Evolutionary conservation across 192 early-diverging fungal species (phyloP), one percentile per base, ranked within the genome.

Genomic region (Linnemannia hyalina): DNA sequence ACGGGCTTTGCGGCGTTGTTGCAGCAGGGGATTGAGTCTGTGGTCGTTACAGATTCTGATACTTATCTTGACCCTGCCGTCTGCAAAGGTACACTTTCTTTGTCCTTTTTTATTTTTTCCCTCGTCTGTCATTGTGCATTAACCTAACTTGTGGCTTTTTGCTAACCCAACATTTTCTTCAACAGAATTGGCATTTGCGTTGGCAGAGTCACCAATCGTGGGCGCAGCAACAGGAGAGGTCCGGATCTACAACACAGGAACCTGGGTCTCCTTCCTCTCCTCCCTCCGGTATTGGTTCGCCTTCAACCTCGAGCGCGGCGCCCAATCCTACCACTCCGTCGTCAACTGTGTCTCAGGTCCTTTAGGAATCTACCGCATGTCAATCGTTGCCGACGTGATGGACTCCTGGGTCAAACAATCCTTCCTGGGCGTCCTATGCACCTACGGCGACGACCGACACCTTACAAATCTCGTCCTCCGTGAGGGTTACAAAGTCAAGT

Each of bases 331-430:
- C 74, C 87, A 91, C 63, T 85, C 90, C 40, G 88, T 88, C 47
- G 93, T 94, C 68, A 93, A 91, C 11, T 94, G 93, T 78, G 93
- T 94, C 10, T 93, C 92, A 49, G 93, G 93, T 0, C 93, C 93
- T 0, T 82, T 94, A 44, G 93, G 93, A n/a, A 88, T 94, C 40
- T 94, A 94, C 71, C 84, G 90, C 5, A 88, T 90, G 41, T 80
- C 80, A 23, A 90, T 88, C 18, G 57, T 94, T 1, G 68, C 77
- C 38, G 85, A 91, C 7, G 82, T 94, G 23, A 80, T 93, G 74
- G 93, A 94, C 60, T 70, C 47, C 26, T 93, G 93, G 93, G 87
- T 92, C n/a, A 70, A 71, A 20, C 93, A 94, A 74, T 81, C 75
- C 0, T 94, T 94, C 71, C 49, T 94, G 23, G 93, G 93, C 18